Base-by-base conservation (phyloP, 371 early-diverging fungal genomes). In the Saksenaea vasiformis region DNA sequence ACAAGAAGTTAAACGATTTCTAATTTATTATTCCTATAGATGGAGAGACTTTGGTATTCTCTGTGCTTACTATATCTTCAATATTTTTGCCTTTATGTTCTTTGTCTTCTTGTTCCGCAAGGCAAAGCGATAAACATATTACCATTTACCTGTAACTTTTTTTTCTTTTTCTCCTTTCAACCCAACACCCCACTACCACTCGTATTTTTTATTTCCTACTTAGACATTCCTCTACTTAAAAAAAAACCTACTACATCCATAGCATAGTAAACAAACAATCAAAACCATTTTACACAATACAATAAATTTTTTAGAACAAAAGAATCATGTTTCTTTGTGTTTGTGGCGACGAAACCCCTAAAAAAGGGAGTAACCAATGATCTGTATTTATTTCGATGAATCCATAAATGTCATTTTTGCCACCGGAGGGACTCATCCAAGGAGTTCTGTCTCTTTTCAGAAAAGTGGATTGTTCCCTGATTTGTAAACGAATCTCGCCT, bases 1-100 rank as follows among this genome's bases (percentile, higher is more conserved):
- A 8, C n/a, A 41, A 41, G 14, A 8, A 7, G n/a, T n/a, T n/a
- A n/a, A n/a, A n/a, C n/a, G n/a, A n/a, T n/a, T n/a, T n/a, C 19
- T 10, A 14, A 41, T 2, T 8, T 41, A 17, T 41, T 41, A 41
- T 41, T 41, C 11, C 0, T n/a, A 8, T 17, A 41, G 51, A 47
- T 47, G 51, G 51, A 80, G 91, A 63, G 89, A 92, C 71, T 81
- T 87, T 62, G 87, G 87, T 34, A 85, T 92, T 54, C 61, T 93
- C 14, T 72, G 86, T 19, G 85, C 80, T 0, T 91, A 85, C 73
- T 68, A 71, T 22, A 65, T 75, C 54, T 86, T 86, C 72, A 90
- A 90, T 64, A 58, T 85, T 5, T 34, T 71, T 54, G 83, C 86
- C 34, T 77, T 82, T 43, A 59, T 77, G 53, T 66, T 77, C 64